These are phyloP conservation scores for Exobasidium rhododendri DNA, from an alignment of 1,284 basidiomycete species.

Conservation along the genomic window DNA sequence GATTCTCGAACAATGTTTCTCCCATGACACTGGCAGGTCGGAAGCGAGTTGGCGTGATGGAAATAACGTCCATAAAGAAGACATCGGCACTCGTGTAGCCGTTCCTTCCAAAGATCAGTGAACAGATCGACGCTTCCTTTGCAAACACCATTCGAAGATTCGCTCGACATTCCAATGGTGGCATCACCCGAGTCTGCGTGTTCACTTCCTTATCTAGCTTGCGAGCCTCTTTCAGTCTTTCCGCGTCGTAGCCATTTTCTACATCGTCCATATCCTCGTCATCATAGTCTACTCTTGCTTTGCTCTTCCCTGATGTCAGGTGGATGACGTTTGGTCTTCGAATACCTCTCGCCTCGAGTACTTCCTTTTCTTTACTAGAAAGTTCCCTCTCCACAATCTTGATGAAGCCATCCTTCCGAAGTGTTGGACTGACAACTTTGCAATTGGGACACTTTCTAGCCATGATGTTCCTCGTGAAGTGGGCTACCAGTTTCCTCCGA, in stretches of 20 bases:
- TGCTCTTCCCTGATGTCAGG: conserved; percentile 2
- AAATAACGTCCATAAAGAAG: conserved; percentile 92
- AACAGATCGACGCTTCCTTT: conserved; percentile 77
- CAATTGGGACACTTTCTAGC: conserved; percentile 70
- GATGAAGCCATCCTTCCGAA: conserved; percentile 88
- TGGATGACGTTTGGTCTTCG: conserved; percentile 47
- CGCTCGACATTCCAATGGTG: conserved; percentile 85
- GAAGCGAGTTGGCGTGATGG: conserved; percentile 91
- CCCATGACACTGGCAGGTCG: conserved; percentile 89
- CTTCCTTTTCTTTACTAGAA: conserved; percentile 71
- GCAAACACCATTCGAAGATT: conserved; percentile 84
- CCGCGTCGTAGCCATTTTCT: conserved; percentile 33
- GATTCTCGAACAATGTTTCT: conserved; percentile 89
- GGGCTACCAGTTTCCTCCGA: conserved; percentile 75
- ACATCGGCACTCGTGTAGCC: conserved; percentile 66
- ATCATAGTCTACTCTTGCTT: neutral
- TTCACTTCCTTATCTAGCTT: conserved; percentile 42
- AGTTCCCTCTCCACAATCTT: conserved; percentile 94
- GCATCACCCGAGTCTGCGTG: conserved; percentile 73
- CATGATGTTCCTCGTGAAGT: conserved; percentile 73
- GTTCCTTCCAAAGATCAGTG: conserved; percentile 77
- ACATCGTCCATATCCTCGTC: neutral
- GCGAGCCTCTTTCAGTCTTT: conserved; percentile 52
- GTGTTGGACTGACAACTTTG: conserved; percentile 68
- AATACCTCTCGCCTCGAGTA: conserved; percentile 63